phyloP scores from a whole-genome alignment of 83 land plant species.

The Isoetes engelmannii region DNA sequence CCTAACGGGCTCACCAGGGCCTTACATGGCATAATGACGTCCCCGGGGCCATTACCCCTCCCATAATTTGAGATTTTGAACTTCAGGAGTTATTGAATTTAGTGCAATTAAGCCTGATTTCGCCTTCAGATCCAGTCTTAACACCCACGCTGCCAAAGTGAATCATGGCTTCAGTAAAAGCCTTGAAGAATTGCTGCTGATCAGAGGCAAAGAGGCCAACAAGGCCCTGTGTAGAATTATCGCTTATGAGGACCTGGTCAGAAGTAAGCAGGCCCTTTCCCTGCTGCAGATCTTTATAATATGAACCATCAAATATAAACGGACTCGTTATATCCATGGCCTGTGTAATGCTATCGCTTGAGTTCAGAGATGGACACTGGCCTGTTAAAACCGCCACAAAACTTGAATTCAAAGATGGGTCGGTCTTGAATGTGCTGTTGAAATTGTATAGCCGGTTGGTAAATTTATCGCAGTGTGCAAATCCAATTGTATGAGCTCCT shows the following conservation, averaged over 20 bases:
- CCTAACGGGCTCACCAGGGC: no score
- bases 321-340: constrained; percentile 6
- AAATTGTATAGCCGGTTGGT: constrained; percentile 25
- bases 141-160: not conserved
- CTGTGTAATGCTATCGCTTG: constrained; percentile 1
- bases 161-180: not conserved
- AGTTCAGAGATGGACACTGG: constrained; percentile 12
- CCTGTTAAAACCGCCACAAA: not conserved
- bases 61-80: no score
- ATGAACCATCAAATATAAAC: constrained; percentile 7
- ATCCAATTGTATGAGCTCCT: constrained; percentile 36
- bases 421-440: not conserved
- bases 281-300: constrained; percentile 5
- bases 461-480: constrained; percentile 24
- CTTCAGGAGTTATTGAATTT: constrained; percentile 1
- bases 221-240: not conserved
- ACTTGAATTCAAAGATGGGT: constrained; percentile 19
- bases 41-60: no score
- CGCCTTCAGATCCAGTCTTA: constrained; percentile 6
- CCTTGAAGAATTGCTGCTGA: not conserved
- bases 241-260: constrained; percentile 11
- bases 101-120: constrained; percentile 23
- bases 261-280: constrained; percentile 19
- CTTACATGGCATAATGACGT: no score
- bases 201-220: constrained; percentile 5